Conservation (phyloP, 352 stramenopile species). For the Pythium coloratum region DNA sequence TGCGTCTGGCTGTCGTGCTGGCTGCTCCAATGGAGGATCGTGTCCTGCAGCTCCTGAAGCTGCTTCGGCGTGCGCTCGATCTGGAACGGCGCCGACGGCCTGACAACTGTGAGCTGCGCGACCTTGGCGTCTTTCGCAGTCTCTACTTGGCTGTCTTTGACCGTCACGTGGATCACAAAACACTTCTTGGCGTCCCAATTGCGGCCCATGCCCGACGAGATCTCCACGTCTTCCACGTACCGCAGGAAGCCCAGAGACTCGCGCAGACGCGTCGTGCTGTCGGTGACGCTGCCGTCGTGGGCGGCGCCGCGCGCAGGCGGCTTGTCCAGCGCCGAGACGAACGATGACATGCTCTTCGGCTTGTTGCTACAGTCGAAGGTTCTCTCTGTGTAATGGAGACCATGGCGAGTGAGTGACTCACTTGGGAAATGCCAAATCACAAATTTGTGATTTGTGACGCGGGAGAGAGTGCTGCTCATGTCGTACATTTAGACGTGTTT, state of each 20-base stretch:
- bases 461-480: too few species aligned
- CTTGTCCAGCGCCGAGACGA: constrained; percentile 19
- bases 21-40: constrained; percentile 8
- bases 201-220: constrained; percentile 1
- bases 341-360: constrained; percentile 9
- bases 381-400: background rate
- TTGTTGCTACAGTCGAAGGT: background rate
- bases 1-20: background rate
- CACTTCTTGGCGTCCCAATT: constrained; percentile 20
- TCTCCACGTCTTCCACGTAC: constrained; percentile 21
- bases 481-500: too few species aligned
- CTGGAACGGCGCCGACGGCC: constrained; percentile 18
- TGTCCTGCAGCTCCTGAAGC: constrained; percentile 4
- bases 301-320: background rate
- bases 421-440: background rate
- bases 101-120: background rate
- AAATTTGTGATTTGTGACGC: background rate
- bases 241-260: constrained; percentile 17
- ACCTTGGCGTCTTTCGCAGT: constrained; percentile 4
- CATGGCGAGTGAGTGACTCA: background rate
- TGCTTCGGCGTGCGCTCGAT: constrained; percentile 21
- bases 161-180: constrained; percentile 15
- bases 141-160: constrained; percentile 21
- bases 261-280: constrained; percentile 1
- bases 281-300: background rate